Percentiles rank a stretch among this genome's conserved stretches.
Evolutionary conservation across 176 grass and related monocot genomes (phyloP).

Genomic region (Phoenix dactylifera): DNA sequence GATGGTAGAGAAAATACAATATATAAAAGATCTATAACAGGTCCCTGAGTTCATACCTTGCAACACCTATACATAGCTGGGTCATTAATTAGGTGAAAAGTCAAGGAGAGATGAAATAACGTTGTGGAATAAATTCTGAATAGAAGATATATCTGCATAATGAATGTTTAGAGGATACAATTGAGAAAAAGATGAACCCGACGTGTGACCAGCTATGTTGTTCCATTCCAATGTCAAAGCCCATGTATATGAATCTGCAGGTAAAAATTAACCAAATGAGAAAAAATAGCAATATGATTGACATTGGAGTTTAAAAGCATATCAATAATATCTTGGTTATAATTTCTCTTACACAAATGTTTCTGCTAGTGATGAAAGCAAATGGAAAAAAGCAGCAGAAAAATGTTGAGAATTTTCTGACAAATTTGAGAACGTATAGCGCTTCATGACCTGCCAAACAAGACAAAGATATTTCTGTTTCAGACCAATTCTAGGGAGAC

Average conservation of each 20-base stretch:
- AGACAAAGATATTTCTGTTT: not conserved
- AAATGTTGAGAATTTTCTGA: constrained; percentile 90
- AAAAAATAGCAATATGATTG: too few relatives aligned
- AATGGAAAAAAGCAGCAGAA: constrained; percentile 83
- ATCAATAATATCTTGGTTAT: not conserved
- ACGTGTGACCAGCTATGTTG: constrained; percentile 98
- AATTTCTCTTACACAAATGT: constrained; percentile 87
- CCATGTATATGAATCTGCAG: constrained; percentile 97
- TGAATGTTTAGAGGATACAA: constrained; percentile 62
- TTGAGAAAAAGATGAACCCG: constrained; percentile 98
- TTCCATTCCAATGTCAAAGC: constrained; percentile 99
- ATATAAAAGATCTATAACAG: not conserved
- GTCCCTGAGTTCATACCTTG: constrained; percentile 44
- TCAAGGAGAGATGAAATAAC: constrained; percentile 47
- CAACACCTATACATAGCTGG: constrained; percentile 90
- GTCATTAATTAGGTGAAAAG: constrained; percentile 21
- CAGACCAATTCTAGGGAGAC: not conserved
- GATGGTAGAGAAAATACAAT: too few relatives aligned
- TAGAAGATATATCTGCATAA: too few relatives aligned
- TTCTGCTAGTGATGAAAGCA: constrained; percentile 93
- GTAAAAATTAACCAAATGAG: constrained; percentile 4
- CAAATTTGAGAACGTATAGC: constrained; percentile 91
- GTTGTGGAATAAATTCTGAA: too few relatives aligned
- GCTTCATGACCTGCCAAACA: constrained; percentile 86
- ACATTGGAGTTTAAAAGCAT: too few relatives aligned